Conservation (phyloP, 129 eudicot genomes). For the Lonicera japonica region DNA sequence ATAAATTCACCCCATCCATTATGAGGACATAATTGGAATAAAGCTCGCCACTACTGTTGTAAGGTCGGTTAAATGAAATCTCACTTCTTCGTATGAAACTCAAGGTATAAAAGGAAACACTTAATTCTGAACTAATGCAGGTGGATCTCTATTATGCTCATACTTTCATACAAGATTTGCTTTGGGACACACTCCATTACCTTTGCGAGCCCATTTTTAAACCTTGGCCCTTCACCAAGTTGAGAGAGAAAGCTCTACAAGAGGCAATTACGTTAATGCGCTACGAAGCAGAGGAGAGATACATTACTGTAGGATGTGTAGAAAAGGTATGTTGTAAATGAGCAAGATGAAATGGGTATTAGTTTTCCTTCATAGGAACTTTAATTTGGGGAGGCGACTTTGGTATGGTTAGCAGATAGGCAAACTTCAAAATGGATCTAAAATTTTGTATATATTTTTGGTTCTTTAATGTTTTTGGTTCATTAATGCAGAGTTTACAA, state of each 20-base stretch:
- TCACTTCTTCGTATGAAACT: too few species aligned
- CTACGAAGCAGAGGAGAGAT: constrained; percentile 54
- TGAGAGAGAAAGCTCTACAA: constrained; percentile 50
- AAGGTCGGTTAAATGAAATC: constrained; percentile 25
- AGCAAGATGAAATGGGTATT: too few species aligned
- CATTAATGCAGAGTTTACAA: constrained; percentile 46
- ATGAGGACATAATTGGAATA: constrained; percentile 52
- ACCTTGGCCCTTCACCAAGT: constrained; percentile 59
- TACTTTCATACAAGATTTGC: constrained; percentile 43
- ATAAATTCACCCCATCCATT: constrained; percentile 44
- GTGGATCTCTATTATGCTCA: constrained; percentile 52
- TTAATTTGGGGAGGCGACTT: too few species aligned
- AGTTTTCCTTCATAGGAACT: too few species aligned
- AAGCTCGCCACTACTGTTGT: constrained; percentile 58
- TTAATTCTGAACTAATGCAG: too few species aligned
- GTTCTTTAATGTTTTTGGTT: too few species aligned
- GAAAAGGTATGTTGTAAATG: constrained; percentile 40
- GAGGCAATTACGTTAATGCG: constrained; percentile 45
- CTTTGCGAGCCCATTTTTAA: constrained; percentile 47
- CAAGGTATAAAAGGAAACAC: too few species aligned
- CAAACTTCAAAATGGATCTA: too few species aligned
- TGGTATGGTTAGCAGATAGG: too few species aligned
- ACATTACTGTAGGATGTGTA: constrained; percentile 52
- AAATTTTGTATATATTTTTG: too few species aligned
- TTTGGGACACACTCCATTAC: constrained; percentile 60